Conservation (phyloP, 2,329 filamentous ascomycete species). For the Exophiala mesophila region DNA sequence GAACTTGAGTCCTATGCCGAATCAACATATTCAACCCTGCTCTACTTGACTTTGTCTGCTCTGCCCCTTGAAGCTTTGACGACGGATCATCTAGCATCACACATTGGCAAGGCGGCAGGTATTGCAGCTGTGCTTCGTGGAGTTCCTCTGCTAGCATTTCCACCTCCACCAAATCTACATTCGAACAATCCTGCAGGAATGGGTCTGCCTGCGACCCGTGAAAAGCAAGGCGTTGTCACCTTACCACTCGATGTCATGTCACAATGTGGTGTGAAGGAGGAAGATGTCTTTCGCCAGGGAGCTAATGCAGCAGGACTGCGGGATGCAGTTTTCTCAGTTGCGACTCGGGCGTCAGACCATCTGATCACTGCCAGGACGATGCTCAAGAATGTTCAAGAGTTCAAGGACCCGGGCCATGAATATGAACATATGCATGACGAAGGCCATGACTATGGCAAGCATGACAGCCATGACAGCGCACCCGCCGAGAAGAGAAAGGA, state of each 20-base stretch:
- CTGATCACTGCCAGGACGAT: slow-evolving; percentile 90
- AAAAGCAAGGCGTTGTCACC: slow-evolving; percentile 62
- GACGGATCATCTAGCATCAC: slow-evolving; percentile 86
- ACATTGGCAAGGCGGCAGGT: slow-evolving; percentile 89
- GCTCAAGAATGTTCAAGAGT: slow-evolving; percentile 71
- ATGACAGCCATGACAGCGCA: slow-evolving; percentile 33
- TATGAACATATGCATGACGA: slow-evolving; percentile 83
- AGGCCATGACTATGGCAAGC: slow-evolving; percentile 52
- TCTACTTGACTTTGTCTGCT: slow-evolving; percentile 79
- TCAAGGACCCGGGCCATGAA: slow-evolving; percentile 71
- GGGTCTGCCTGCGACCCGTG: slow-evolving; percentile 35
- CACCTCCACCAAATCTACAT: slow-evolving; percentile 55
- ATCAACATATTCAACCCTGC: slow-evolving; percentile 86
- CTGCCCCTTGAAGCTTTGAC: slow-evolving; percentile 76
- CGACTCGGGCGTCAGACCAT: slow-evolving; percentile 91
- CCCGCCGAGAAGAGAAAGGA: slow-evolving; percentile 26
- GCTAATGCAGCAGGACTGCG: slow-evolving; percentile 72
- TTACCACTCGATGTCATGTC: slow-evolving; percentile 89
- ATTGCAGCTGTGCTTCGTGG: slow-evolving; percentile 84
- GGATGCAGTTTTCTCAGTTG: slow-evolving; percentile 87
- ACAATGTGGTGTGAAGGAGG: slow-evolving; percentile 72
- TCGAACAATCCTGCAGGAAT: slow-evolving; percentile 42
- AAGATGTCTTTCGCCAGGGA: slow-evolving; percentile 80
- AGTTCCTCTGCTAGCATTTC: slow-evolving; percentile 80
- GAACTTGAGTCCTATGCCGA: slow-evolving; percentile 85